Percentiles rank a stretch among this genome's conserved stretches.
Evolutionary conservation across 257 asterid genomes (phyloP).

Genomic region (Euphrasia confusa): DNA sequence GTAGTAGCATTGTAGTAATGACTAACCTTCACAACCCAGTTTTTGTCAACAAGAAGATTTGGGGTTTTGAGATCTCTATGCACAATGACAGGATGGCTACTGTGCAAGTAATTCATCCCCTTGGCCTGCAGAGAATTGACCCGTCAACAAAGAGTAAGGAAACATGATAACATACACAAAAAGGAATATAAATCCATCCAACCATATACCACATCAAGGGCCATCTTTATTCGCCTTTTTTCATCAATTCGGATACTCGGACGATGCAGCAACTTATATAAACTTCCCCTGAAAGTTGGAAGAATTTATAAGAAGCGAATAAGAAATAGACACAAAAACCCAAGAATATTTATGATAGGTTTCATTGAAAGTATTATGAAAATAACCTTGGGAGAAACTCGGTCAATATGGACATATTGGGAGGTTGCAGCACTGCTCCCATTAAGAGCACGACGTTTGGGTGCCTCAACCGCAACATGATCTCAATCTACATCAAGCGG

Average conservation of each 20-base stretch:
- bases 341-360: no score
- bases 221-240: conserved; percentile 82
- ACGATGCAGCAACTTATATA: conserved; percentile 83
- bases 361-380: not conserved
- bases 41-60: conserved; percentile 92
- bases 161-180: not conserved
- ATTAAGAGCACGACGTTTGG: conserved; percentile 96
- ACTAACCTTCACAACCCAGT: conserved; percentile 87
- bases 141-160: not conserved
- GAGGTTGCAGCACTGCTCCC: conserved; percentile 97
- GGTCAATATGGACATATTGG: conserved; percentile 89
- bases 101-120: conserved; percentile 98
- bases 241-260: conserved; percentile 72
- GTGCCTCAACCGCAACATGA: conserved; percentile 94
- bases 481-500: conserved; percentile 59
- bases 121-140: conserved; percentile 58
- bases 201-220: conserved; percentile 82
- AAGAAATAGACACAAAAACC: not conserved
- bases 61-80: conserved; percentile 98
- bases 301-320: conserved; percentile 17
- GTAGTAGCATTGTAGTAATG: not conserved
- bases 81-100: conserved; percentile 85
- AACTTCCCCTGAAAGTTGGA: conserved; percentile 77
- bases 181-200: not conserved
- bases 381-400: conserved; percentile 90